Evolutionary conservation across 75 land plant genomes (phyloP).

Genomic region (Chamaecyparis obtusa): DNA sequence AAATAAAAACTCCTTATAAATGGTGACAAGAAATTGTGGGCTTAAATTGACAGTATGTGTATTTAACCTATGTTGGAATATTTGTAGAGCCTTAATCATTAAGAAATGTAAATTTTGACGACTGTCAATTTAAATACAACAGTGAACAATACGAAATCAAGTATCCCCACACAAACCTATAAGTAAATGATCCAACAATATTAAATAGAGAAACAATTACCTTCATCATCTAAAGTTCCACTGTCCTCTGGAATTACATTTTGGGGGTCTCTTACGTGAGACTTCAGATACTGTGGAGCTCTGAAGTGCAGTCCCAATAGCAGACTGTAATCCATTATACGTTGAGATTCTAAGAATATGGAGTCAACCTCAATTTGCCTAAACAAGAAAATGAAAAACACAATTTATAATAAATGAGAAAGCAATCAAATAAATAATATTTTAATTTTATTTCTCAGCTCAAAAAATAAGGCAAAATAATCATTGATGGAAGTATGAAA

Average conservation of each 20-base stretch:
- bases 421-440: not conserved
- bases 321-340: conserved; percentile 97
- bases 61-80: not conserved
- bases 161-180: not conserved
- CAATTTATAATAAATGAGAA: not conserved
- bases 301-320: conserved; percentile 93
- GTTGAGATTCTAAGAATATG: conserved; percentile 73
- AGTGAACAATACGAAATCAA: not conserved
- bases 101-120: not conserved
- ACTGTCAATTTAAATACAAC: not conserved
- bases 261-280: conserved; percentile 21
- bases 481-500: not conserved
- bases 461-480: not conserved
- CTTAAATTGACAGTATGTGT: not conserved
- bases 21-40: not conserved
- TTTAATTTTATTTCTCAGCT: not conserved
- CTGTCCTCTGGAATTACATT: conserved; percentile 32
- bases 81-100: not conserved
- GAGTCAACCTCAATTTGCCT: conserved; percentile 93
- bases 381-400: conserved; percentile 14
- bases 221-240: conserved; percentile 49
- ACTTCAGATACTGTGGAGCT: conserved; percentile 71
- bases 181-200: not conserved
- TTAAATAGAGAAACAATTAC: conserved; percentile 23
- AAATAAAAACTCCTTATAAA: not conserved